Evolutionary conservation across 1,139 yeast genomes (phyloP).

Genomic region (Zhuliangozyma parablackwelliae): DNA sequence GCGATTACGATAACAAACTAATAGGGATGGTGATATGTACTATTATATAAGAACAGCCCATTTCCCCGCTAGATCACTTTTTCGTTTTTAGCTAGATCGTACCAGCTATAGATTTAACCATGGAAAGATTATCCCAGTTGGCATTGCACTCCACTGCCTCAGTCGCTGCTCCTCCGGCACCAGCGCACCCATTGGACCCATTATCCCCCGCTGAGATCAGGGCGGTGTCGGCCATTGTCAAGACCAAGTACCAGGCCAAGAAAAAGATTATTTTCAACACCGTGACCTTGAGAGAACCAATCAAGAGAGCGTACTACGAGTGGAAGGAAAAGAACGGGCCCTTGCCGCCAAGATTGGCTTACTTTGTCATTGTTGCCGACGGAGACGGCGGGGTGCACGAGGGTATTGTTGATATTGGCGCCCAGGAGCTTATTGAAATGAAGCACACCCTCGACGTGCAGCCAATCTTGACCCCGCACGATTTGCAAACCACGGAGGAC

Average conservation of each 20-base stretch:
- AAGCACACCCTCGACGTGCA: conserved; percentile 56
- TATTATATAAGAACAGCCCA: too few relatives aligned
- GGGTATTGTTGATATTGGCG: conserved; percentile 58
- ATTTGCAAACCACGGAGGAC: conserved; percentile 58
- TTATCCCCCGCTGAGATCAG: conserved; percentile 54
- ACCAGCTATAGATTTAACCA: conserved; percentile 12
- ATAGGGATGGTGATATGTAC: too few relatives aligned
- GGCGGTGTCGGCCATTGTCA: conserved; percentile 28
- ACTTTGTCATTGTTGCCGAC: conserved; percentile 57
- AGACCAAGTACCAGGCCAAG: conserved; percentile 38
- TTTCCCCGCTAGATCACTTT: background rate
- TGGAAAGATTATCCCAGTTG: conserved; percentile 68
- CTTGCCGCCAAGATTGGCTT: conserved; percentile 62
- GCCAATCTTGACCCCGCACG: conserved; percentile 71
- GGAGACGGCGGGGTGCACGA: conserved; percentile 63
- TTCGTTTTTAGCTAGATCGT: background rate
- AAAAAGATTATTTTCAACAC: conserved; percentile 54
- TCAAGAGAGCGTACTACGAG: conserved; percentile 53
- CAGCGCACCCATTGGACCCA: conserved; percentile 71
- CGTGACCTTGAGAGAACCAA: conserved; percentile 66
- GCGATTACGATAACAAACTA: too few relatives aligned
- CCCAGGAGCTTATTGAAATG: conserved; percentile 43
- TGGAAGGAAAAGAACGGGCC: conserved; percentile 68
- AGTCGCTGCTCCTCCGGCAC: conserved; percentile 47
- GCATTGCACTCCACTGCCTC: conserved; percentile 61